Conservation (phyloP, 495 filamentous ascomycete genomes). For the Aspergillus sparsus region DNA sequence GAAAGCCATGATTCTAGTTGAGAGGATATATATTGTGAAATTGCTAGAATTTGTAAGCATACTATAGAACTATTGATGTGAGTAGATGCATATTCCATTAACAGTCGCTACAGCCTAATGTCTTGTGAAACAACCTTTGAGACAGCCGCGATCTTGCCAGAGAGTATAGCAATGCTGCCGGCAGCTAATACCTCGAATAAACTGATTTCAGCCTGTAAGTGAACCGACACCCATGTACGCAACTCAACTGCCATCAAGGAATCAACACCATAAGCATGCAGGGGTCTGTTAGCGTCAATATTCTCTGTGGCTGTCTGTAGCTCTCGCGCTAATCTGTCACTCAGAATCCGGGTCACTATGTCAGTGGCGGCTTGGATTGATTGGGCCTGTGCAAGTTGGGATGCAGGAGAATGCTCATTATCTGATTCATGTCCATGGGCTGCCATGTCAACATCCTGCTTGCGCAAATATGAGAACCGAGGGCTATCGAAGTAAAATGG, state of each 20-base stretch:
- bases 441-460: background rate
- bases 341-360: background rate
- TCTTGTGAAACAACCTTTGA: background rate
- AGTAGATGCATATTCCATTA: too few species aligned
- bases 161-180: background rate
- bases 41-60: too few species aligned
- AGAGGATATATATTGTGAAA: too few species aligned
- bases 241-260: conserved; percentile 9
- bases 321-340: background rate
- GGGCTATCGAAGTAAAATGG: conserved; percentile 7
- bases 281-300: background rate
- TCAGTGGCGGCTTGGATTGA: background rate
- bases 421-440: background rate
- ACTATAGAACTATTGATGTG: too few species aligned
- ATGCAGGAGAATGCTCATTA: background rate
- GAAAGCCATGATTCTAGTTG: too few species aligned
- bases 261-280: conserved; percentile 1
- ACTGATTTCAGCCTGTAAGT: background rate
- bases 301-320: background rate
- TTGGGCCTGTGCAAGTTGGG: background rate
- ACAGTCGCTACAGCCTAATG: background rate
- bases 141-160: background rate
- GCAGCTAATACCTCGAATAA: background rate
- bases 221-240: conserved; percentile 2
- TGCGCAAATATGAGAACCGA: background rate